Evolutionary conservation across 75 land plant species (phyloP).

Genomic region (Sequoia sempervirens): DNA sequence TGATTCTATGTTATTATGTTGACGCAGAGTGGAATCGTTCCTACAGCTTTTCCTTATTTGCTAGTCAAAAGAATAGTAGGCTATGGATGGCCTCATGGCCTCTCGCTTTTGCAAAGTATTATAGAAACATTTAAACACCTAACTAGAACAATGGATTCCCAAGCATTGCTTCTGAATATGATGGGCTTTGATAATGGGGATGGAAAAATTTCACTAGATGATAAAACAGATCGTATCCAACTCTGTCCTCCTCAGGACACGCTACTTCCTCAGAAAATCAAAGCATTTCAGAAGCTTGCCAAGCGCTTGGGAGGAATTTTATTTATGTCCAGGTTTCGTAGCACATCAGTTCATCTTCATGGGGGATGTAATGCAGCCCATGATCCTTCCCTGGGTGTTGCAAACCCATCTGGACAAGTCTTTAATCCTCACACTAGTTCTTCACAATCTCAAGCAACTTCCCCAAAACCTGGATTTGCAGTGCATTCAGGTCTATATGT

Average conservation of each 20-base stretch:
- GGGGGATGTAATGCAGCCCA: constrained; percentile 47
- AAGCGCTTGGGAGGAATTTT: constrained; percentile 36
- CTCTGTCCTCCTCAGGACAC: constrained; percentile 33
- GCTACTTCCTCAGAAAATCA: constrained; percentile 23
- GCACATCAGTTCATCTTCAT: constrained; percentile 47
- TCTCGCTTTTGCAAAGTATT: constrained; percentile 38
- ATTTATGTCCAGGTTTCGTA: constrained; percentile 39
- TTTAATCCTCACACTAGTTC: constrained; percentile 11
- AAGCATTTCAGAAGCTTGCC: constrained; percentile 33
- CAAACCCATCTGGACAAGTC: constrained; percentile 45
- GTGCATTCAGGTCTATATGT: constrained; percentile 53
- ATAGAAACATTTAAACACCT: constrained; percentile 26
- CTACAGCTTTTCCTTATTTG: constrained; percentile 25
- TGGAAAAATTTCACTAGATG: constrained; percentile 34
- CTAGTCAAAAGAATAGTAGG: constrained; percentile 32
- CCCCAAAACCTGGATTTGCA: neutral
- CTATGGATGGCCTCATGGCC: constrained; percentile 34
- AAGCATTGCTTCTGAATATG: constrained; percentile 35
- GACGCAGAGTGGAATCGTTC: constrained; percentile 33
- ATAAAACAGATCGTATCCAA: constrained; percentile 11
- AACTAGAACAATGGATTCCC: constrained; percentile 9
- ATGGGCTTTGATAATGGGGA: constrained; percentile 42
- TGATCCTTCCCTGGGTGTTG: constrained; percentile 26
- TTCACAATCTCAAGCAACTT: neutral
- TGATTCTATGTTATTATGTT: neutral